Base-by-base conservation (phyloP, 176 grass and related monocot species). In the Zoysia pacifica region DNA sequence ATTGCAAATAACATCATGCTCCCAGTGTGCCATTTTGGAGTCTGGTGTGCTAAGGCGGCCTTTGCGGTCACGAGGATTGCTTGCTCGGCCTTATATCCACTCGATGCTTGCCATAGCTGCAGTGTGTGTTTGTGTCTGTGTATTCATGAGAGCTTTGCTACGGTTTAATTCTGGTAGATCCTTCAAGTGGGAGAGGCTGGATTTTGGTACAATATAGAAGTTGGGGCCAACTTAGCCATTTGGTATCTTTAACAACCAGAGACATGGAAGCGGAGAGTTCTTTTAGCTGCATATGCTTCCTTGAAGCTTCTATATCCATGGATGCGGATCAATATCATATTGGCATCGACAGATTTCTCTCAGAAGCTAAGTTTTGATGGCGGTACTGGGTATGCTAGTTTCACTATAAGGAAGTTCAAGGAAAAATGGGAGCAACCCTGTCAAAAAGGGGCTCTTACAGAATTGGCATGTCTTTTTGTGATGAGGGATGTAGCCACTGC, bases 91-190 rank as follows among this genome's bases (percentile, higher is more conserved):
- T 15, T 99, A 96, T 16, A 79, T 99, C 38, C 81, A 93, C 54
- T 96, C 97, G 3, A 88, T 99, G 97, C 90, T 99, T 36, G 97
- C 90, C 49, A 93, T 99, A 73, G 97, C 97, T 40, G 97, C 97
- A 53, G 97, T 99, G 51, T 98, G 96, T 36, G 97, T 99, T 11
- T 99, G 97, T 80, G 97, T 99, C 43, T 99, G 97, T 19, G 74
- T 99, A 14, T 93, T 95, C 36, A 81, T 93, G 78, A 79, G 92
- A 75, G 93, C 74, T 73, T 87, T 85, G 39, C 83, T 94, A 72
- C 81, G 86, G 71, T 71, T 95, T 67, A 91, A 94, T 62, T 91
- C 87, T 62, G 88, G 86, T 20, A 73, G 79, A 54, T 82, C 93
- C 43, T 93, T 99, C 85, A 90, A 86, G 64, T 99, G 97, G 97